Percentiles rank a stretch among this genome's conserved stretches.
Conservation (phyloP, 371 early-diverging fungal species). For the Mortierella sp. region DNA sequence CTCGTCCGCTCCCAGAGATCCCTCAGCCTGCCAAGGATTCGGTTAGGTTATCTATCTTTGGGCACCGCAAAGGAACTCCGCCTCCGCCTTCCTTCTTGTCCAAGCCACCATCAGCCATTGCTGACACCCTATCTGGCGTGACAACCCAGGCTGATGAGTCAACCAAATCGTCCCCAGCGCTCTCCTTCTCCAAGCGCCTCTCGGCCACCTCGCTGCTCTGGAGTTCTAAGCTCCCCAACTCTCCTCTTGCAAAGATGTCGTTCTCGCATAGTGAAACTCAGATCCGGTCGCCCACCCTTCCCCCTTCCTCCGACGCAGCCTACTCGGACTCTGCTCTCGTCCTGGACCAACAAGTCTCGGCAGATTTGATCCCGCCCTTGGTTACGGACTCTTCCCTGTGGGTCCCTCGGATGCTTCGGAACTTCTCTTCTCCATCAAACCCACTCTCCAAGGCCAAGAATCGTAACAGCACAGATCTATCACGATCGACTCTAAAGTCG, state of each 20-base stretch:
- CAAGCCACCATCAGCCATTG: not conserved
- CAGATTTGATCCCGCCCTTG: not conserved
- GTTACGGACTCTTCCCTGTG: not conserved
- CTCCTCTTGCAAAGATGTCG: not conserved
- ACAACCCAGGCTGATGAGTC: not conserved
- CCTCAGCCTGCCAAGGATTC: not conserved
- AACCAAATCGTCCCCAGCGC: not conserved
- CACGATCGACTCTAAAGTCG: not conserved
- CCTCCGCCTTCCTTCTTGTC: not conserved
- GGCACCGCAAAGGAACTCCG: not conserved
- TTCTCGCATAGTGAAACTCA: not conserved
- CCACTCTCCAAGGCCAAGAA: not conserved
- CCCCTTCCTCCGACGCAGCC: not conserved
- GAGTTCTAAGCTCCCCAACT: not conserved
- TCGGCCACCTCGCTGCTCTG: not conserved
- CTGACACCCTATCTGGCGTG: not conserved
- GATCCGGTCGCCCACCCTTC: not conserved
- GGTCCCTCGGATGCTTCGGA: slow-evolving; percentile 3
- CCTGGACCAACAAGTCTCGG: not conserved
- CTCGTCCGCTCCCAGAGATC: slow-evolving; percentile 1
- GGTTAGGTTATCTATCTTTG: not conserved
- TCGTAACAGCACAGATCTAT: not conserved
- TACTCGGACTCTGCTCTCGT: not conserved
- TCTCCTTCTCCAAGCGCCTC: not conserved
- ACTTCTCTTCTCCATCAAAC: not conserved